phyloP scores from a whole-genome alignment of 345 rosid species.

The Salix koriyanagi region DNA sequence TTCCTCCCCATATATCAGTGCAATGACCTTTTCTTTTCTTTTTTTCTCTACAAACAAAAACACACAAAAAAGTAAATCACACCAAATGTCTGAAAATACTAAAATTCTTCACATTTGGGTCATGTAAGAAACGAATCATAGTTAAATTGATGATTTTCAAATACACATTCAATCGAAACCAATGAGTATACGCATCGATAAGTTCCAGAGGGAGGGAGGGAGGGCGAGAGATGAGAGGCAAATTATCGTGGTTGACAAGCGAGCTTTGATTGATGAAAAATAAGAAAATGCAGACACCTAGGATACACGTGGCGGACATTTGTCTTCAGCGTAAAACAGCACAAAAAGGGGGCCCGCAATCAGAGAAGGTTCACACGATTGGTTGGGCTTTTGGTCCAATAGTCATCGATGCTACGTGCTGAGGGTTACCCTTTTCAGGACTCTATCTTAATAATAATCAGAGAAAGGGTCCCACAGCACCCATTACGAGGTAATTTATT shows the following conservation, averaged over 20 bases:
- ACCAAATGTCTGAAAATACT: too few species aligned
- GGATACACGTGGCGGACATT: slow-evolving; percentile 18
- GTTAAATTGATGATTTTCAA: too few species aligned
- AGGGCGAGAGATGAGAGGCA: not conserved
- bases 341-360: not conserved
- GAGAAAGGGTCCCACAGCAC: slow-evolving; percentile 9
- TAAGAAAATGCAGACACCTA: slow-evolving; percentile 14
- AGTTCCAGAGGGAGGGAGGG: too few species aligned
- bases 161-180: too few species aligned
- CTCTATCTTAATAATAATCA: too few species aligned
- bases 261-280: not conserved
- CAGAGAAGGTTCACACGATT: not conserved
- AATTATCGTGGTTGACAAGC: not conserved
- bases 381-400: not conserved
- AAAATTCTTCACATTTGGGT: too few species aligned
- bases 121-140: too few species aligned
- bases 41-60: too few species aligned
- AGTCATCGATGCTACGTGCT: not conserved
- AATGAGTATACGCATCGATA: too few species aligned
- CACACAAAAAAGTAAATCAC: too few species aligned
- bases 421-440: not conserved
- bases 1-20: too few species aligned
- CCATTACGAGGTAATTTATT: not conserved
- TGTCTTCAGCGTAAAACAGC: slow-evolving; percentile 22
- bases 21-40: too few species aligned